Evolutionary conservation across 202 grass and related monocot species (phyloP).

Genomic region (Carex arenaria): DNA sequence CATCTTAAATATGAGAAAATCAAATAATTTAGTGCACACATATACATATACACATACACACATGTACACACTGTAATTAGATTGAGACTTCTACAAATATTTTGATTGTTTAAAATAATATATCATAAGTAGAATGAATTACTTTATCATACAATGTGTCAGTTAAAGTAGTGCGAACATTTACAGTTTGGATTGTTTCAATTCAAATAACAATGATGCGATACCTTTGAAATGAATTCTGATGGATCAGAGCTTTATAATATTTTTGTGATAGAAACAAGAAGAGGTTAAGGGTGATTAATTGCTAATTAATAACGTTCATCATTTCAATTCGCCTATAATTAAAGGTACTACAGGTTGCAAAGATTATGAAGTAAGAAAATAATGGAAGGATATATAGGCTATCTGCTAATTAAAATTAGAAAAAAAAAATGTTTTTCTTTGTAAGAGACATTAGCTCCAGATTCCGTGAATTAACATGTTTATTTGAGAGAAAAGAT

Average conservation of each 20-base stretch:
- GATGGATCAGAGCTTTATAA: background rate
- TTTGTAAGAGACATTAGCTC: background rate
- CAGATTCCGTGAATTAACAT: background rate
- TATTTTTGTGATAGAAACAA: slow-evolving; percentile 8
- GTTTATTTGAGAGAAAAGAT: background rate
- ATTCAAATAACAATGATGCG: background rate
- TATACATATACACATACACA: background rate
- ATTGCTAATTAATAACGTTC: background rate
- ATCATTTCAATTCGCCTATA: background rate
- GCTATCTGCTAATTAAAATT: background rate
- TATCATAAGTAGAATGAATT: too few relatives aligned
- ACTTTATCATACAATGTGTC: too few relatives aligned
- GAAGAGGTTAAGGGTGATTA: too few relatives aligned
- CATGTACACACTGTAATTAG: background rate
- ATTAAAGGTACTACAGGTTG: background rate
- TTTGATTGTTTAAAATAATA: background rate
- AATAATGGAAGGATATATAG: background rate
- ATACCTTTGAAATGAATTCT: background rate
- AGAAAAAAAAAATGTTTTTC: background rate
- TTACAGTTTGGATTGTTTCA: background rate
- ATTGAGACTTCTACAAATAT: background rate
- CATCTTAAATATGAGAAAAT: slow-evolving; percentile 3
- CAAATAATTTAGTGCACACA: background rate
- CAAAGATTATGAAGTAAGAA: background rate
- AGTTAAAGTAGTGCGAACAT: too few relatives aligned